Conservation (phyloP, 1,139 yeast species). For the Geotrichum fermentans region DNA sequence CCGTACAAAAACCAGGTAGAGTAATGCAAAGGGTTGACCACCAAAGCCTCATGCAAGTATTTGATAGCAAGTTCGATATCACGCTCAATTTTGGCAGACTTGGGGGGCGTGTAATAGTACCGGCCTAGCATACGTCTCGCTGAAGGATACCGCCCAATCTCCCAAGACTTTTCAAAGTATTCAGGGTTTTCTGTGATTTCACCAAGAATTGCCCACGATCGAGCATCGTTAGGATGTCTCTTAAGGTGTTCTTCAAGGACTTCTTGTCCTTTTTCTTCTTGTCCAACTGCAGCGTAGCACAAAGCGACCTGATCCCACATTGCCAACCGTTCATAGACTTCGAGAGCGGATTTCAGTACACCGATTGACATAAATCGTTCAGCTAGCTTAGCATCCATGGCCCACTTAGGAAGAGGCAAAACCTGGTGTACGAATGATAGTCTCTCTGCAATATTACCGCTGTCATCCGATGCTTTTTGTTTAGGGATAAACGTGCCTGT, state of each 20-base stretch:
- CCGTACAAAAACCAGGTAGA: conserved; percentile 94
- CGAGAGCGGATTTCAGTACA: conserved; percentile 78
- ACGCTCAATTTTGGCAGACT: conserved; percentile 47
- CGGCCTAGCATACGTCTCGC: conserved; percentile 83
- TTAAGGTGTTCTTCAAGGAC: conserved; percentile 54
- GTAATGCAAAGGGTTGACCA: conserved; percentile 67
- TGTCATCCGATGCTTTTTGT: conserved; percentile 28
- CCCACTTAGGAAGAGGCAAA: conserved; percentile 81
- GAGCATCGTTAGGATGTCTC: conserved; percentile 65
- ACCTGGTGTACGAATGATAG: conserved; percentile 67
- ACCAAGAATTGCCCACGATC: conserved; percentile 81
- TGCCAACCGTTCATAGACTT: conserved; percentile 75
- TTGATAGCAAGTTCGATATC: conserved; percentile 54
- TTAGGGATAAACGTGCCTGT: conserved; percentile 55
- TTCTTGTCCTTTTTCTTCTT: conserved; percentile 60
- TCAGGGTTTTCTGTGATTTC: conserved; percentile 74
- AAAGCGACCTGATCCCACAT: conserved; percentile 81
- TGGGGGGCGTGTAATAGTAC: conserved; percentile 65
- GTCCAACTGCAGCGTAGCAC: conserved; percentile 84
- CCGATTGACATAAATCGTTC: conserved; percentile 87
- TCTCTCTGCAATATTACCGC: conserved; percentile 44
- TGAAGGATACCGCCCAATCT: conserved; percentile 69
- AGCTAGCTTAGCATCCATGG: conserved; percentile 75
- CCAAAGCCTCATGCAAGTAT: conserved; percentile 71
- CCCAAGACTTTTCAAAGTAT: conserved; percentile 86